phyloP scores from a whole-genome alignment of 176 grass and related monocot genomes.

The Olyra latifolia region DNA sequence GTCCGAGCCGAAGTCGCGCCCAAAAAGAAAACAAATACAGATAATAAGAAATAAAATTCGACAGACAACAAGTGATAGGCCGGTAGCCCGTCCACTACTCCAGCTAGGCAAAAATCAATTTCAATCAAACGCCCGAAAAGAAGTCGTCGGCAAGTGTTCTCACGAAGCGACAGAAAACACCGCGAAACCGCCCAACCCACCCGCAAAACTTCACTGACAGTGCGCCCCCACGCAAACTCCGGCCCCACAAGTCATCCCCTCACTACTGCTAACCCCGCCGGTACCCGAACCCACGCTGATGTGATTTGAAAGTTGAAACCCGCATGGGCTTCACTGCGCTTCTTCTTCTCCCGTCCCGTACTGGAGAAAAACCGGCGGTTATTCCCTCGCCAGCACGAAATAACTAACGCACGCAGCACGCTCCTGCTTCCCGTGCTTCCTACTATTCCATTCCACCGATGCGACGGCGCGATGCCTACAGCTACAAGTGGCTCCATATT shows the following conservation, averaged over 20 bases:
- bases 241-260: neutral
- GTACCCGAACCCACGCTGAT: neutral
- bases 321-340: neutral
- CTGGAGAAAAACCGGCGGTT: neutral
- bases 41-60: conserved; percentile 9
- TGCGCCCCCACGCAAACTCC: accelerated
- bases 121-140: neutral
- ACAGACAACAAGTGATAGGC: neutral
- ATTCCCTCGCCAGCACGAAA: neutral
- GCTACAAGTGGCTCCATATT: neutral
- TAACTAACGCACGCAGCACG: neutral
- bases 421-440: neutral
- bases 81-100: neutral
- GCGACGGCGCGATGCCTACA: neutral
- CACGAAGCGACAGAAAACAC: conserved; percentile 2
- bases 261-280: accelerated
- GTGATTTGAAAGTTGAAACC: neutral
- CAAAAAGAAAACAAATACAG: neutral
- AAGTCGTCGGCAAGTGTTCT: conserved; percentile 43
- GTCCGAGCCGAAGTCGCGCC: too few relatives aligned
- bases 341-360: too few relatives aligned
- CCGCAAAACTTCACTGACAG: neutral
- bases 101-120: conserved; percentile 14
- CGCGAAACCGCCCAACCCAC: neutral
- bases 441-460: neutral